Evolutionary conservation across 2,329 filamentous ascomycete species (phyloP).

Genomic region (Xylaria sp.): DNA sequence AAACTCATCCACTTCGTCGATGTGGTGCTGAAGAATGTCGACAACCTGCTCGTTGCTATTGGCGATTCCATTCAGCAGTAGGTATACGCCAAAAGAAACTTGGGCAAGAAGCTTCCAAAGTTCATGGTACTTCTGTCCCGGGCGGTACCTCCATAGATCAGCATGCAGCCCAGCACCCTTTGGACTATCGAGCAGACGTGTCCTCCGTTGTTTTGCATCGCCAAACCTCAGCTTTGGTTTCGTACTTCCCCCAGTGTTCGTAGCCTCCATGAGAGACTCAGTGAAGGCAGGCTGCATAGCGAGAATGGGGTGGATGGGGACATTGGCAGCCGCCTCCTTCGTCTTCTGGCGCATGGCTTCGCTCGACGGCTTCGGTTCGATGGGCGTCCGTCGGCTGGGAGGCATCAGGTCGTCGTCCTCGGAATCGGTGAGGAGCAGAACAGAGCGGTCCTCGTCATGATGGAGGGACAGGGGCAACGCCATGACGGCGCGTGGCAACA

Average conservation of each 20-base stretch:
- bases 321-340: slow-evolving; percentile 41
- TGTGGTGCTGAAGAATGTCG: slow-evolving; percentile 86
- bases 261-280: slow-evolving; percentile 78
- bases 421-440: slow-evolving; percentile 40
- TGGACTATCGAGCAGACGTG: slow-evolving; percentile 69
- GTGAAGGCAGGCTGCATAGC: slow-evolving; percentile 82
- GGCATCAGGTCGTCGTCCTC: slow-evolving; percentile 39
- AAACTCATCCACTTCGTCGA: slow-evolving; percentile 92
- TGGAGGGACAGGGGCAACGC: slow-evolving; percentile 39
- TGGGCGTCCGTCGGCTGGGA: slow-evolving; percentile 27
- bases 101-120: slow-evolving; percentile 89
- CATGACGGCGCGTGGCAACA: slow-evolving; percentile 30
- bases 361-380: slow-evolving; percentile 28
- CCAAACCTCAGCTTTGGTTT: slow-evolving; percentile 61
- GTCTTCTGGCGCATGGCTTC: slow-evolving; percentile 39
- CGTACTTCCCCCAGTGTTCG: slow-evolving; percentile 49
- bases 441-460: slow-evolving; percentile 40
- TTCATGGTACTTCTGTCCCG: slow-evolving; percentile 81
- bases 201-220: slow-evolving; percentile 67
- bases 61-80: slow-evolving; percentile 82
- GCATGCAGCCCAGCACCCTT: slow-evolving; percentile 74
- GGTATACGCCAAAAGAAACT: slow-evolving; percentile 90
- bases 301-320: slow-evolving; percentile 69
- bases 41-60: slow-evolving; percentile 90
- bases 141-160: slow-evolving; percentile 75